These are phyloP conservation scores for Penicillium longicatenatum DNA, from an alignment of 495 filamentous ascomycete species.

Conservation along the genomic window DNA sequence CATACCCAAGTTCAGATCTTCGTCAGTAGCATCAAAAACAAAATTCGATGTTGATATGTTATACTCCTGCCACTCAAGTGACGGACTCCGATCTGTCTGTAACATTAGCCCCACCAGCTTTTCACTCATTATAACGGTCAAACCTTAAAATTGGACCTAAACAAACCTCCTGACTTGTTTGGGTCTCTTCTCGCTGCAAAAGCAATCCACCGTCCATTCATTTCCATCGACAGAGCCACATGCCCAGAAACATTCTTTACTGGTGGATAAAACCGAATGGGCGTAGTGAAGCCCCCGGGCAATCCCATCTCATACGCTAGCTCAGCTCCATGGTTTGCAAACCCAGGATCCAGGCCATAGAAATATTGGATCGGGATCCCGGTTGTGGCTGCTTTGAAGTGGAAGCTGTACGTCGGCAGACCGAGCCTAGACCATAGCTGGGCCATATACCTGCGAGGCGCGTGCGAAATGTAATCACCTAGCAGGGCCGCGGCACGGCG, in stretches of 20 bases:
- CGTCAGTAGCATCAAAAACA: conserved; percentile 8
- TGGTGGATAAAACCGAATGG: conserved; percentile 3
- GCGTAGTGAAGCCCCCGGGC: conserved; percentile 1
- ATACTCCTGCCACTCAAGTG: neutral
- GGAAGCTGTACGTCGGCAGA: conserved; percentile 6
- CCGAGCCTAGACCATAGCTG: conserved; percentile 3
- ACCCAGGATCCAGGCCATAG: conserved; percentile 1
- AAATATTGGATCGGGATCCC: conserved; percentile 3
- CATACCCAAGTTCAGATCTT: neutral
- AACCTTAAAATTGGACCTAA: neutral
- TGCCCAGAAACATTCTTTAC: conserved; percentile 8
- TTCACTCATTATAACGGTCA: neutral
- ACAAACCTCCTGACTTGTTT: neutral
- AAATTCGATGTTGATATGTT: neutral
- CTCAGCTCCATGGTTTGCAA: conserved; percentile 1
- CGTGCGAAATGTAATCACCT: conserved; percentile 1
- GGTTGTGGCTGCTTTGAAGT: conserved; percentile 4
- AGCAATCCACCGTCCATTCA: conserved; percentile 8
- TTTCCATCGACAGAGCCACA: conserved; percentile 4
- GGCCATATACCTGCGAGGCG: conserved; percentile 2
- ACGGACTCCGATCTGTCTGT: neutral
- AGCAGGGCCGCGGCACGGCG: conserved; percentile 1
- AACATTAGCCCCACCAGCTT: neutral
- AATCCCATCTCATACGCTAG: conserved; percentile 5
- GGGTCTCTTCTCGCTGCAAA: neutral